phyloP scores from a whole-genome alignment of 208 protist genomes.

The Entamoeba histolytica region DNA sequence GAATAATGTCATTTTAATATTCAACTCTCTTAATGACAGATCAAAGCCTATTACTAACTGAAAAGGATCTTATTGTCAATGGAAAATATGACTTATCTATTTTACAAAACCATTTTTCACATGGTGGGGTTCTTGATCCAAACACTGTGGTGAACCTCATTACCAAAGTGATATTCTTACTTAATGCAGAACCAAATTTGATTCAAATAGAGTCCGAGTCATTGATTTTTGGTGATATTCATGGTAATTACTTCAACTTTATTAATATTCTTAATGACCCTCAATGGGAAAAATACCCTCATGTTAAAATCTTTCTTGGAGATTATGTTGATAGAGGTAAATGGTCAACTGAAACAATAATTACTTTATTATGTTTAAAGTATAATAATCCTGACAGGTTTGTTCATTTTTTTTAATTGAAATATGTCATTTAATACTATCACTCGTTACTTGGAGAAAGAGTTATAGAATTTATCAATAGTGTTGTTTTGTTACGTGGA shows the following conservation, averaged over 20 bases:
- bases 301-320: constrained; percentile 24
- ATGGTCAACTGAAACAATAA: constrained; percentile 17
- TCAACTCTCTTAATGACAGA: too few relatives aligned
- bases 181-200: not conserved
- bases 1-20: too few relatives aligned
- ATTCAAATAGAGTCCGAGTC: not conserved
- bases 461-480: not conserved
- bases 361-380: constrained; percentile 15
- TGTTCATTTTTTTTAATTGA: not conserved
- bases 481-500: constrained; percentile 20
- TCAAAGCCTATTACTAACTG: too few relatives aligned
- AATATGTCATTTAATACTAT: not conserved
- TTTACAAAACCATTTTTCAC: not conserved
- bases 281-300: not conserved
- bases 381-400: not conserved
- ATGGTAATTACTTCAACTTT: constrained; percentile 20
- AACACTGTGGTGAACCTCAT: not conserved
- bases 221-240: constrained; percentile 13
- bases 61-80: not conserved
- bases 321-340: constrained; percentile 27
- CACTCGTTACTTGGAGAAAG: not conserved
- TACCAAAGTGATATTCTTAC: not conserved
- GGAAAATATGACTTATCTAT: not conserved
- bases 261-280: not conserved
- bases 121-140: not conserved